phyloP scores from a whole-genome alignment of 2,329 filamentous ascomycete species.

The Fusarium sp. region DNA sequence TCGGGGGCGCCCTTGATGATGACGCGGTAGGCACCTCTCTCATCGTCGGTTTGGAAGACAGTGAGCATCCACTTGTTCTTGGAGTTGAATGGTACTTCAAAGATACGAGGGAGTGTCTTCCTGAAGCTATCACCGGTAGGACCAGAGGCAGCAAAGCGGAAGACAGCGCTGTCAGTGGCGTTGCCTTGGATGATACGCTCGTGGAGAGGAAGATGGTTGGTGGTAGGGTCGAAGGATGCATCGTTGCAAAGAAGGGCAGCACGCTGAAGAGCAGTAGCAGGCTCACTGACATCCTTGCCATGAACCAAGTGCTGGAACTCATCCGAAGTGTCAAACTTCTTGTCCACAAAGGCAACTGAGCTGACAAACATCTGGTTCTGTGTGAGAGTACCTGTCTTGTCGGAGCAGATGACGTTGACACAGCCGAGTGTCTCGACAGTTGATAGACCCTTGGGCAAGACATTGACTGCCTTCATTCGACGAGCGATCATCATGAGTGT shows the following conservation, averaged over 20 bases:
- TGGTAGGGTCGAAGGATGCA: slow-evolving; percentile 55
- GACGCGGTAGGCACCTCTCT: slow-evolving; percentile 52
- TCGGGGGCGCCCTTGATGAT: slow-evolving; percentile 67
- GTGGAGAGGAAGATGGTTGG: slow-evolving; percentile 50
- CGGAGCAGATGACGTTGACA: slow-evolving; percentile 58
- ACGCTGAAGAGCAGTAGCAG: slow-evolving; percentile 13
- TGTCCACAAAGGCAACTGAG: slow-evolving; percentile 53
- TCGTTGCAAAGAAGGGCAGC: slow-evolving; percentile 55
- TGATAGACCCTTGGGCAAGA: slow-evolving; percentile 56
- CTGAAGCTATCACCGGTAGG: slow-evolving; percentile 34
- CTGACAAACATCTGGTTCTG: slow-evolving; percentile 60
- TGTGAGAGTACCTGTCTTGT: slow-evolving; percentile 58
- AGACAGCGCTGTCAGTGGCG: slow-evolving; percentile 57
- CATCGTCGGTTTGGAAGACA: slow-evolving; percentile 46
- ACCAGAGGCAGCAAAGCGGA: slow-evolving; percentile 52
- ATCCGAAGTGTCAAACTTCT: slow-evolving; percentile 40
- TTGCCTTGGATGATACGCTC: slow-evolving; percentile 55
- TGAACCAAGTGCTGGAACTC: slow-evolving; percentile 40
- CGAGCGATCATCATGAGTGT: slow-evolving; percentile 58
- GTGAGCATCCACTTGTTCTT: slow-evolving; percentile 65
- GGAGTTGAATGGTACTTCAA: slow-evolving; percentile 62
- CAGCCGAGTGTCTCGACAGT: slow-evolving; percentile 58
- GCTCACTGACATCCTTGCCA: background rate
- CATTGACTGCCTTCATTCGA: slow-evolving; percentile 56
- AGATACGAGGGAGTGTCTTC: slow-evolving; percentile 45